Conservation (phyloP, 2,329 filamentous ascomycete species). For the Beauveria sp. region DNA sequence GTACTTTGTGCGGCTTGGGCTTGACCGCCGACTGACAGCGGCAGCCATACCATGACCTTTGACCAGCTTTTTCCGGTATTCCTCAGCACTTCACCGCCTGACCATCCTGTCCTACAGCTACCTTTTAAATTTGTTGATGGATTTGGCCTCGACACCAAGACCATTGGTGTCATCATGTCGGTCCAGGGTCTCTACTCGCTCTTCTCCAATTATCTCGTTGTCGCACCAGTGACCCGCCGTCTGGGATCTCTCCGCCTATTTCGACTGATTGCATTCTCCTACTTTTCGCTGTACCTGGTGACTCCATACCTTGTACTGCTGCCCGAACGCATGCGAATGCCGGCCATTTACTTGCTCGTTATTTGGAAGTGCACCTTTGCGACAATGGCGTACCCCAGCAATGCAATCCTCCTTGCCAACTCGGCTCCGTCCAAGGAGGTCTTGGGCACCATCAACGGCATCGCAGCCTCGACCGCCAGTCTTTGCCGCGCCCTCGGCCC, state of each 20-base stretch:
- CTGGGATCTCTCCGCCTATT: slow-evolving; percentile 78
- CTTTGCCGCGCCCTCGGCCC: slow-evolving; percentile 83
- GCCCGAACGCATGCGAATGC: slow-evolving; percentile 61
- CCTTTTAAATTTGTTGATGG: slow-evolving; percentile 88
- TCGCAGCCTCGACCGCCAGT: slow-evolving; percentile 85
- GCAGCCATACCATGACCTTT: slow-evolving; percentile 91
- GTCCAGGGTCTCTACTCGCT: slow-evolving; percentile 87
- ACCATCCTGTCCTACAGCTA: slow-evolving; percentile 47
- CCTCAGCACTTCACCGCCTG: slow-evolving; percentile 58
- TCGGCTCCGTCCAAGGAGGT: slow-evolving; percentile 76
- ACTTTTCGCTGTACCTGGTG: slow-evolving; percentile 79
- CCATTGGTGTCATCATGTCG: slow-evolving; percentile 81
- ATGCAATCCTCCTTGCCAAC: slow-evolving; percentile 83
- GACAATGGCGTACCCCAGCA: slow-evolving; percentile 84
- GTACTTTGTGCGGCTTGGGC: slow-evolving; percentile 31
- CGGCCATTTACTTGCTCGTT: slow-evolving; percentile 68
- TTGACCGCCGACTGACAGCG: not conserved
- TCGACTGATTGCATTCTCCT: slow-evolving; percentile 70
- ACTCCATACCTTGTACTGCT: slow-evolving; percentile 86
- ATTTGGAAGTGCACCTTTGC: slow-evolving; percentile 91
- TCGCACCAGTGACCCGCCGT: slow-evolving; percentile 66
- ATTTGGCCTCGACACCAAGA: slow-evolving; percentile 73
- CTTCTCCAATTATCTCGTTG: slow-evolving; percentile 74
- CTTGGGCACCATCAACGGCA: slow-evolving; percentile 86
- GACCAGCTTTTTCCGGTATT: slow-evolving; percentile 92